Evolutionary conservation across 768 basidiomycete genomes (phyloP), one percentile per base, ranked within the genome.

Genomic region (Gloeopeniophorella convolvens): DNA sequence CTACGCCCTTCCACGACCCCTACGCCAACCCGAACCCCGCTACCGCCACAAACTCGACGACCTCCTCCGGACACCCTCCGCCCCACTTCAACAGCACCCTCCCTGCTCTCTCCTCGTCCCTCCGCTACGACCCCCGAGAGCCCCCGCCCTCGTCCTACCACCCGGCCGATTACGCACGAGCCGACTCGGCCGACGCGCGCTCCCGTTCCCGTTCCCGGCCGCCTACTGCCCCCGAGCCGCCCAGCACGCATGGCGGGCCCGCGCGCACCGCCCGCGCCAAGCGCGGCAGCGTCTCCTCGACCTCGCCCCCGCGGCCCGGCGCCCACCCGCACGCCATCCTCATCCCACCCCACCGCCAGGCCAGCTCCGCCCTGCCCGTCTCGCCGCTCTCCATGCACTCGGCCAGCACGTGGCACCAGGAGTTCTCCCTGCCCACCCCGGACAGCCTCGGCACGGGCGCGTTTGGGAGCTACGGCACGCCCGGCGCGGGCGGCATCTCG

Each of bases 321-420:
- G 59, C 48, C 36, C 18, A 53, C 9, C 81, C 83, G 0, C 80
- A 82, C 56, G 83, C 83, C 9, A 87, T 89, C 62, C 69, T 85
- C 42, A 88, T 88, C 58, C 86, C 83, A 6, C 66, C 33, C 57
- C 62, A 48, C 4, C 61, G 58, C 40, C 48, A 50, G 46, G 50
- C 51, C 52, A 59, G 41, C 57, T 59, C 59, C n/a, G 50, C 37
- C 51, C 50, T 57, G 39, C 64, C 54, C 20, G 62, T 60, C 37
- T 63, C 61, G 20, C 64, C 65, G 23, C 64, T 67, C 47, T 62
- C 65, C 36, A 48, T 48, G 27, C 46, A 40, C 35, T 43, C 44
- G 6, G 50, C 55, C 37, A 54, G 52, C 5, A 41, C 54, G 18
- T 44, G 49, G 55, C 49, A 48, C 12, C 49, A 51, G 24, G 54